A percentile compares a stretch with the other conserved stretches of the same genome.
These are phyloP conservation scores for Rhododendron williamsianum DNA, from an alignment of 148 eudicot genomes.

Conservation along the genomic window DNA sequence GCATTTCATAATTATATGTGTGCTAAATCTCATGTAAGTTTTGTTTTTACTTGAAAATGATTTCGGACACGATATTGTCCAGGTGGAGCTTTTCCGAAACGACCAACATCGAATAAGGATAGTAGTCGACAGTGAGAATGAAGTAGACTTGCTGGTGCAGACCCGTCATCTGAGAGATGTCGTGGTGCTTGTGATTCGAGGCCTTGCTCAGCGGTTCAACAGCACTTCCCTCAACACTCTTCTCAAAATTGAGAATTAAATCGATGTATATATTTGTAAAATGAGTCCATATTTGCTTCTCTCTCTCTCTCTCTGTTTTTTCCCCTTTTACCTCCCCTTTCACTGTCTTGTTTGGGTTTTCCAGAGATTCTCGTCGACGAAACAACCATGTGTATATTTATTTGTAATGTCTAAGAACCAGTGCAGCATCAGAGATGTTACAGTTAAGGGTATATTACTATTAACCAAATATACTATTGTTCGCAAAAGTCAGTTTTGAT, in stretches of 20 bases:
- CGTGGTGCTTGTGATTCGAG: slow-evolving; percentile 83
- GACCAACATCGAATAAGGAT: slow-evolving; percentile 88
- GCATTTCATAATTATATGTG: neutral
- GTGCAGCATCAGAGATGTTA: neutral
- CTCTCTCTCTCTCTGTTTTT: neutral
- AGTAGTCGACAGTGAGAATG: slow-evolving; percentile 79
- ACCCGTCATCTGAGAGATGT: slow-evolving; percentile 89
- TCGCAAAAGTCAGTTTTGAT: neutral
- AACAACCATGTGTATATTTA: neutral
- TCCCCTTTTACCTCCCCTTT: neutral
- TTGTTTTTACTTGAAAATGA: neutral
- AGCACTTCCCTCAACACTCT: slow-evolving; percentile 93
- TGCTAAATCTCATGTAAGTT: neutral
- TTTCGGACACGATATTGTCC: slow-evolving; percentile 9
- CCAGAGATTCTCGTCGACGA: neutral
- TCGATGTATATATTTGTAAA: slow-evolving; percentile 13
- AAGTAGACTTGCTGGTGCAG: slow-evolving; percentile 86
- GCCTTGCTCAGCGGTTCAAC: slow-evolving; percentile 86
- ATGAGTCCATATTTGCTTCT: neutral
- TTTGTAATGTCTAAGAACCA: neutral
- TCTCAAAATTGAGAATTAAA: slow-evolving; percentile 62
- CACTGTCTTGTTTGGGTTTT: neutral
- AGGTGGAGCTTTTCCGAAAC: slow-evolving; percentile 90
- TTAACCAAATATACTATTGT: neutral
- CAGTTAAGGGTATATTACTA: neutral